phyloP scores from a whole-genome alignment of 176 grass and related monocot species.

The Eleusine indica region DNA sequence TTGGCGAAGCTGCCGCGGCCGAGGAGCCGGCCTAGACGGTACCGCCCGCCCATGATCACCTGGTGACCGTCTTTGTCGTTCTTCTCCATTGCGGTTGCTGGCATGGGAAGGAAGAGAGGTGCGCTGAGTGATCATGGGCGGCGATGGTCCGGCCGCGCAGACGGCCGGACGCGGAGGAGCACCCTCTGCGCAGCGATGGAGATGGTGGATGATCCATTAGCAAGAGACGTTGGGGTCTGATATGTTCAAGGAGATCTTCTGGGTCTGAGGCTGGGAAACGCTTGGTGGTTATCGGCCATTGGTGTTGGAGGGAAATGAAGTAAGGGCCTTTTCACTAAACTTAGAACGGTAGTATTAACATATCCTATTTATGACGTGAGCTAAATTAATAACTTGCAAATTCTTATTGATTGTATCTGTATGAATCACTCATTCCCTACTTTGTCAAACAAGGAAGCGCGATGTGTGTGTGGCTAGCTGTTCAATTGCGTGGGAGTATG shows the following conservation, averaged over 20 bases:
- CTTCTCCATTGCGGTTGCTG: slow-evolving; percentile 36
- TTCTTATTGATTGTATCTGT: background rate
- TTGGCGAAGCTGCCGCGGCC: slow-evolving; percentile 82
- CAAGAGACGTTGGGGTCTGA: slow-evolving; percentile 4
- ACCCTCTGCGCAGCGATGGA: background rate
- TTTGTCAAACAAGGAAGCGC: background rate
- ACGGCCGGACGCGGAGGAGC: slow-evolving; percentile 7
- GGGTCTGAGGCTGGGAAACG: slow-evolving; percentile 31
- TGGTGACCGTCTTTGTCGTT: slow-evolving; percentile 12
- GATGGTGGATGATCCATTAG: slow-evolving; percentile 4
- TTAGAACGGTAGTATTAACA: background rate
- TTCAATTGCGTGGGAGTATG: background rate
- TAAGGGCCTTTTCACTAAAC: slow-evolving; percentile 26
- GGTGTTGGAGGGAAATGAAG: slow-evolving; percentile 26
- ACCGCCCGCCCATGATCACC: slow-evolving; percentile 62
- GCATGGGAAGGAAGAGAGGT: background rate
- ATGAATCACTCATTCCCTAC: background rate
- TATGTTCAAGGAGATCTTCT: background rate
- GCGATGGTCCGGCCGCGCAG: slow-evolving; percentile 15
- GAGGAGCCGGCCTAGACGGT: slow-evolving; percentile 64
- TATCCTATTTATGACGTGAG: background rate
- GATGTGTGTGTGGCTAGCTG: background rate
- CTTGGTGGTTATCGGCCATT: slow-evolving; percentile 35
- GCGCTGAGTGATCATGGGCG: slow-evolving; percentile 34
- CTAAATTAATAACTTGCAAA: background rate